Evolutionary conservation across 1,284 basidiomycete genomes (phyloP).

Genomic region (Malassezia globosa): DNA sequence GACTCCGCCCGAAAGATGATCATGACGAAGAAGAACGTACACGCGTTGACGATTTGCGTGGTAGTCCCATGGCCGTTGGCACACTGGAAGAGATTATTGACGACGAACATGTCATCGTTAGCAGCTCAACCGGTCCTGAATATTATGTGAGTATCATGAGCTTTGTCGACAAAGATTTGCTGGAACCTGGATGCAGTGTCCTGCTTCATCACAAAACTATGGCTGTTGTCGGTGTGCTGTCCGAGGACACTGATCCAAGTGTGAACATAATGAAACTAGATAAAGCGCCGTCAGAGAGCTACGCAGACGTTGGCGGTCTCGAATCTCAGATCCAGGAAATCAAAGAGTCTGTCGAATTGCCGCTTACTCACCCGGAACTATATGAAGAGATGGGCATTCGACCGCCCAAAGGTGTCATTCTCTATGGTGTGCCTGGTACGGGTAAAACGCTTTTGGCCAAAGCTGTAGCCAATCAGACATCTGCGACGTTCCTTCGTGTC

Average conservation of each 20-base stretch:
- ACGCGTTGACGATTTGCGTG: slow-evolving; percentile 85
- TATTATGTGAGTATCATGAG: slow-evolving; percentile 98
- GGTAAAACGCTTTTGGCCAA: slow-evolving; percentile 97
- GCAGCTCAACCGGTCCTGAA: slow-evolving; percentile 85
- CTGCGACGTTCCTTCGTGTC: slow-evolving; percentile 92
- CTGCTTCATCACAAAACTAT: slow-evolving; percentile 93
- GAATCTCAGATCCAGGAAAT: slow-evolving; percentile 97
- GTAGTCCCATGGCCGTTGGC: slow-evolving; percentile 91
- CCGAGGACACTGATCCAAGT: slow-evolving; percentile 93
- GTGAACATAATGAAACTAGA: slow-evolving; percentile 93
- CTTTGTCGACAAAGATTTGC: slow-evolving; percentile 94
- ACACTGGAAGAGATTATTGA: slow-evolving; percentile 98
- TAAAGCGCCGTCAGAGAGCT: slow-evolving; percentile 95
- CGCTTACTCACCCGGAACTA: slow-evolving; percentile 91
- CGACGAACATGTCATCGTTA: slow-evolving; percentile 98
- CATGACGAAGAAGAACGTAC: slow-evolving; percentile 90
- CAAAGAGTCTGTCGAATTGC: slow-evolving; percentile 97
- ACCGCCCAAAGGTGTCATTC: slow-evolving; percentile 96
- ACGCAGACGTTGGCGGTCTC: slow-evolving; percentile 94
- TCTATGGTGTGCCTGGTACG: slow-evolving; percentile 96
- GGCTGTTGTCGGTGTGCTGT: slow-evolving; percentile 84
- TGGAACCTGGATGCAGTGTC: slow-evolving; percentile 93
- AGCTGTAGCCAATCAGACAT: slow-evolving; percentile 97
- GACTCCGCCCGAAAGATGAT: slow-evolving; percentile 59
- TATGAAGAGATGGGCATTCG: slow-evolving; percentile 99